Conservation (phyloP, 352 stramenopile species). For the Pythium pyrilobum region DNA sequence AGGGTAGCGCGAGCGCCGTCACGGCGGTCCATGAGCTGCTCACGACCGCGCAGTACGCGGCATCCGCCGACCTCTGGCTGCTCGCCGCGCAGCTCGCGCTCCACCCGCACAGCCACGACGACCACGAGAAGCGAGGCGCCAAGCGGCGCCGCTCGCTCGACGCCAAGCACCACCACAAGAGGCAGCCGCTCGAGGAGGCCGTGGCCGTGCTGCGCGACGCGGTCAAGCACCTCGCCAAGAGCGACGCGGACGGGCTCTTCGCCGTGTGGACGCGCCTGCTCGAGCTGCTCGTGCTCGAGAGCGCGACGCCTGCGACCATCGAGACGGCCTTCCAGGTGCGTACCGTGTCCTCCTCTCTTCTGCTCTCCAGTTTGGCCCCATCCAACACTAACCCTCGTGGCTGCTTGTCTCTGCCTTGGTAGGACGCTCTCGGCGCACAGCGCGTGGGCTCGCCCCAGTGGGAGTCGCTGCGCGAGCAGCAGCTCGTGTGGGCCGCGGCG, state of each 20-base stretch:
- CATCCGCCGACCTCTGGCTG: slow-evolving; percentile 44
- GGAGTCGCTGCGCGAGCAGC: slow-evolving; percentile 54
- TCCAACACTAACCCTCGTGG: neutral
- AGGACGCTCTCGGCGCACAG: slow-evolving; percentile 44
- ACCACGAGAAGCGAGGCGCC: slow-evolving; percentile 15
- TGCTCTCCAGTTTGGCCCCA: neutral
- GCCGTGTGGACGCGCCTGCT: slow-evolving; percentile 45
- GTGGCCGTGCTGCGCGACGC: slow-evolving; percentile 47
- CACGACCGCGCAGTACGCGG: slow-evolving; percentile 15
- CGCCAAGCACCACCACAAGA: slow-evolving; percentile 21
- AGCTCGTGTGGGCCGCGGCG: slow-evolving; percentile 49
- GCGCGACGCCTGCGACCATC: slow-evolving; percentile 20
- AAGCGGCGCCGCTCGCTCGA: slow-evolving; percentile 57
- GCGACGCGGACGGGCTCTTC: slow-evolving; percentile 42
- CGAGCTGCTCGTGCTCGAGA: slow-evolving; percentile 41
- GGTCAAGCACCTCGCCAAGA: slow-evolving; percentile 29
- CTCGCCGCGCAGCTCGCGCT: slow-evolving; percentile 71
- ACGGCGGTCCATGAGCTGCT: slow-evolving; percentile 39
- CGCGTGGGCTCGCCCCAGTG: slow-evolving; percentile 44
- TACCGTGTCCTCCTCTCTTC: neutral
- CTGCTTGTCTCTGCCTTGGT: neutral
- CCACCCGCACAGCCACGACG: slow-evolving; percentile 27
- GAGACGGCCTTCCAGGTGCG: slow-evolving; percentile 42
- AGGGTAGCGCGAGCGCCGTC: slow-evolving; percentile 45
- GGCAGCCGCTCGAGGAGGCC: slow-evolving; percentile 29